A percentile compares a stretch with the other conserved stretches of the same genome.
phyloP scores from a whole-genome alignment of 192 early-diverging fungal genomes.

The Coemansia sp. region DNA sequence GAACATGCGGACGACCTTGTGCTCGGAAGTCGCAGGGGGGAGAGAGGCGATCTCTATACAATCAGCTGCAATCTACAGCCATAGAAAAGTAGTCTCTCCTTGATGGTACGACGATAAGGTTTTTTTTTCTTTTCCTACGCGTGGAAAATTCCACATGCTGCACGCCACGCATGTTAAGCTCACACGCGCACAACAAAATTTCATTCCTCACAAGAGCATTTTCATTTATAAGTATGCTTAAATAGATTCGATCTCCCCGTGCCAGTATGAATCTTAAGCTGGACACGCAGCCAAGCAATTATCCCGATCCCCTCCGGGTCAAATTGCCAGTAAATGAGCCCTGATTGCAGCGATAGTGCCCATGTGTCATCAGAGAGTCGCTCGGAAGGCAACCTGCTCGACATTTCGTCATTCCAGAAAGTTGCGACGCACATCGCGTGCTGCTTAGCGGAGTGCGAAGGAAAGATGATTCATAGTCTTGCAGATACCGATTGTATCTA shows the following conservation, averaged over 20 bases:
- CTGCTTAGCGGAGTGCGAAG: neutral
- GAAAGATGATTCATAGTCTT: neutral
- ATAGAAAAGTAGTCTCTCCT: neutral
- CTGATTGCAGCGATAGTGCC: neutral
- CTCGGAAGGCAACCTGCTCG: neutral
- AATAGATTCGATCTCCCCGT: neutral
- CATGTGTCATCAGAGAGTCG: neutral
- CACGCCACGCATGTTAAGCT: neutral
- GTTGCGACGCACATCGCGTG: neutral
- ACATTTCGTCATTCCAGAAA: neutral
- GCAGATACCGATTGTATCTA: neutral
- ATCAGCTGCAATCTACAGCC: constrained; percentile 2
- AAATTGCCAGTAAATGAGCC: neutral
- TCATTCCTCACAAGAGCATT: neutral
- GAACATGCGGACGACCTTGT: neutral
- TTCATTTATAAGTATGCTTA: neutral
- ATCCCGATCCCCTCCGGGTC: neutral
- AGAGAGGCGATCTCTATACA: neutral
- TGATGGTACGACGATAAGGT: neutral
- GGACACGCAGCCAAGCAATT: neutral
- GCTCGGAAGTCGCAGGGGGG: constrained; percentile 1
- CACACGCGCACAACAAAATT: neutral
- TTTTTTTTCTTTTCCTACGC: neutral
- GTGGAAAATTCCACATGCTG: constrained; percentile 1
- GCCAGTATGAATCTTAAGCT: neutral